Evolutionary conservation across 2,329 filamentous ascomycete species (phyloP).

Genomic region (Epichloe elymi): DNA sequence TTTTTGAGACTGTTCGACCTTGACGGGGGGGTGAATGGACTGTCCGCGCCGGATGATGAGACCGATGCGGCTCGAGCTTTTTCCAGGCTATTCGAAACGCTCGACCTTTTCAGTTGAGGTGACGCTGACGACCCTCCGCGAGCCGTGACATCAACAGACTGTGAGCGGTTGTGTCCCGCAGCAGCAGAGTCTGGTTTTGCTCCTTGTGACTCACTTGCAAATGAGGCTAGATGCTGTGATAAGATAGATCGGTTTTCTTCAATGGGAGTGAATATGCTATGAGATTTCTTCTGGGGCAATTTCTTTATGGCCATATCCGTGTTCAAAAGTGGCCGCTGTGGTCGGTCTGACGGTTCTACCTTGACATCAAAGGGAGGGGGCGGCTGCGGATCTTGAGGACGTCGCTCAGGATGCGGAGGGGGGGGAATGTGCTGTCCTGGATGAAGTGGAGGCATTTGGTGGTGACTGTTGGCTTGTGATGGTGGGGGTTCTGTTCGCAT

Average conservation of each 20-base stretch:
- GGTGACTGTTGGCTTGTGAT: slow-evolving; percentile 42
- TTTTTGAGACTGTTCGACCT: slow-evolving; percentile 64
- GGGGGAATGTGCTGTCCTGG: slow-evolving; percentile 37
- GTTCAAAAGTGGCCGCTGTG: slow-evolving; percentile 34
- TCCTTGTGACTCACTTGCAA: slow-evolving; percentile 40
- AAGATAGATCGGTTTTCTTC: slow-evolving; percentile 84
- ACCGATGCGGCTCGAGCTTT: slow-evolving; percentile 37
- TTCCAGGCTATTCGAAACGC: slow-evolving; percentile 33
- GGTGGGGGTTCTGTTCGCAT: slow-evolving; percentile 45
- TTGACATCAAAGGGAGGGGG: slow-evolving; percentile 35
- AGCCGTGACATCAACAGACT: slow-evolving; percentile 50
- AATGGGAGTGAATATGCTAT: slow-evolving; percentile 95
- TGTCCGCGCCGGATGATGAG: slow-evolving; percentile 49
- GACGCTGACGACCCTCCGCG: slow-evolving; percentile 40
- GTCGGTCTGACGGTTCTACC: slow-evolving; percentile 33
- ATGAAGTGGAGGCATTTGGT: slow-evolving; percentile 24
- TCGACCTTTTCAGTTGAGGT: slow-evolving; percentile 37
- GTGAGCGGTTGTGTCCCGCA: slow-evolving; percentile 33
- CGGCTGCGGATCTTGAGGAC: slow-evolving; percentile 36
- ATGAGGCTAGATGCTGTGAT: slow-evolving; percentile 65
- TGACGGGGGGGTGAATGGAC: slow-evolving; percentile 51
- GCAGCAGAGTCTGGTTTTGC: slow-evolving; percentile 23
- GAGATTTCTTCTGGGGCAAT: slow-evolving; percentile 63
- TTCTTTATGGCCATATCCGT: slow-evolving; percentile 43
- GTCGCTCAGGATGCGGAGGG: slow-evolving; percentile 34